phyloP scores from a whole-genome alignment of 2,329 filamentous ascomycete genomes.

The Parafenestella ontariensis region DNA sequence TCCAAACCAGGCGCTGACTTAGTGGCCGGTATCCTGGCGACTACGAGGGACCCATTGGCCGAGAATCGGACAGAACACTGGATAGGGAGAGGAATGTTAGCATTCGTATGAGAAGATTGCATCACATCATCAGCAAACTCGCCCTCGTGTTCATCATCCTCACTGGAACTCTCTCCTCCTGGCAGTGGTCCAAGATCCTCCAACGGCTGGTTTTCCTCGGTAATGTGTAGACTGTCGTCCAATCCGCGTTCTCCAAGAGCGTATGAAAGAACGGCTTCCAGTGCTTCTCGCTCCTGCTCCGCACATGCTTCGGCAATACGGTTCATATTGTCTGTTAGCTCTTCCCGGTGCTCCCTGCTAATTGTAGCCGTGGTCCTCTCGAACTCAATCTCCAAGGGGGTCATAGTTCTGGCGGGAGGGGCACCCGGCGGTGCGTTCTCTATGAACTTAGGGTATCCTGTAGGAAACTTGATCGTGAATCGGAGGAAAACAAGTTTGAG shows the following conservation, averaged over 20 bases:
- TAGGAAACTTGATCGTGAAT: slow-evolving; percentile 65
- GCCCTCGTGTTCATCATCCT: slow-evolving; percentile 74
- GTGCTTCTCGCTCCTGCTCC: slow-evolving; percentile 60
- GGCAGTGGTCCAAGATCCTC: slow-evolving; percentile 41
- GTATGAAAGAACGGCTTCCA: slow-evolving; percentile 69
- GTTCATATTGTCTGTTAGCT: slow-evolving; percentile 59
- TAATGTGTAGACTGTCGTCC: slow-evolving; percentile 61
- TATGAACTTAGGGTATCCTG: slow-evolving; percentile 62
- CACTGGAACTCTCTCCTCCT: slow-evolving; percentile 80
- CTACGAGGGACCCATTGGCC: slow-evolving; percentile 61
- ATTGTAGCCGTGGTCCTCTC: slow-evolving; percentile 64
- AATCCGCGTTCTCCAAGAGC: slow-evolving; percentile 65
- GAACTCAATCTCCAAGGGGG: slow-evolving; percentile 59
- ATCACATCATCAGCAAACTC: slow-evolving; percentile 57
- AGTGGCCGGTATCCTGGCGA: slow-evolving; percentile 56
- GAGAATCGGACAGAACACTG: slow-evolving; percentile 65
- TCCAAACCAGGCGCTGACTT: slow-evolving; percentile 31
- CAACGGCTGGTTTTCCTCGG: slow-evolving; percentile 63
- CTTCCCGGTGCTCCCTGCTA: slow-evolving; percentile 57
- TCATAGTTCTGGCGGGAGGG: slow-evolving; percentile 46
- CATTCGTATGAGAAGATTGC: slow-evolving; percentile 64
- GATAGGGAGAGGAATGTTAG: slow-evolving; percentile 69
- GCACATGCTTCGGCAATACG: slow-evolving; percentile 64
- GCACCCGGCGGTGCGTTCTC: slow-evolving; percentile 35
- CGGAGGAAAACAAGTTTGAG: slow-evolving; percentile 61